Percentiles rank a stretch among this genome's conserved stretches.
Evolutionary conservation across 257 asterid genomes (phyloP).

Genomic region (Nicotiana benthamiana): DNA sequence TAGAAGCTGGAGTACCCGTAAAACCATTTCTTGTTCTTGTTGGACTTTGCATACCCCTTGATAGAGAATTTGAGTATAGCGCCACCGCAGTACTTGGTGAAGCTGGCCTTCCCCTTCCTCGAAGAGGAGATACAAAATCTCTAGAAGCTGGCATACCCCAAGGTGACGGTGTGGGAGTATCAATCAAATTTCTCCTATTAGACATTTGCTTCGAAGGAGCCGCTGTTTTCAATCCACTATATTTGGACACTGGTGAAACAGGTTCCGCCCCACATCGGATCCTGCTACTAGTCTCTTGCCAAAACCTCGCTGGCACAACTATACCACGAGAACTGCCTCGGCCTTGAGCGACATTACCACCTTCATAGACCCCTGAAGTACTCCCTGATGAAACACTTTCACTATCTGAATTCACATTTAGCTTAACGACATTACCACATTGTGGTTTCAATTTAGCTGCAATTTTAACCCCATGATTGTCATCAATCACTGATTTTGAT

Average conservation of each 20-base stretch:
- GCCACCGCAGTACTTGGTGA: too few relatives aligned
- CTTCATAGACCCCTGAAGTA: conserved; percentile 23
- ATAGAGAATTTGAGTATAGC: too few relatives aligned
- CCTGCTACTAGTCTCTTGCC: conserved; percentile 43
- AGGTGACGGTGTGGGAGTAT: conserved; percentile 43
- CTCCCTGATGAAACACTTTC: conserved; percentile 55
- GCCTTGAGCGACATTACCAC: conserved; percentile 25
- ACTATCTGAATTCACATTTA: conserved; percentile 41
- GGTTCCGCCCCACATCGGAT: conserved; percentile 31
- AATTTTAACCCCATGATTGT: conserved; percentile 20
- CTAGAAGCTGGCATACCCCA: conserved; percentile 24
- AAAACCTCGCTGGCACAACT: conserved; percentile 50
- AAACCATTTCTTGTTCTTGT: too few relatives aligned
- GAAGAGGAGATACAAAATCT: conserved; percentile 20
- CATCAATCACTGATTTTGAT: conserved; percentile 30
- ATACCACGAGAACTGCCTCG: conserved; percentile 42
- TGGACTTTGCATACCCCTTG: too few relatives aligned
- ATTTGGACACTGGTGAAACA: conserved; percentile 32
- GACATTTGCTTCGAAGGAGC: conserved; percentile 28
- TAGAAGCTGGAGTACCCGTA: too few relatives aligned
- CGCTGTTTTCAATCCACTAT: conserved; percentile 17
- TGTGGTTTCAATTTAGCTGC: conserved; percentile 23
- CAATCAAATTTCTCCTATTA: conserved; percentile 33
- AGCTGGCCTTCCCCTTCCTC: too few relatives aligned
- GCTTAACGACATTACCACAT: conserved; percentile 14